Evolutionary conservation across 345 rosid species (phyloP).

Genomic region (Eucalyptus erythrocorys): DNA sequence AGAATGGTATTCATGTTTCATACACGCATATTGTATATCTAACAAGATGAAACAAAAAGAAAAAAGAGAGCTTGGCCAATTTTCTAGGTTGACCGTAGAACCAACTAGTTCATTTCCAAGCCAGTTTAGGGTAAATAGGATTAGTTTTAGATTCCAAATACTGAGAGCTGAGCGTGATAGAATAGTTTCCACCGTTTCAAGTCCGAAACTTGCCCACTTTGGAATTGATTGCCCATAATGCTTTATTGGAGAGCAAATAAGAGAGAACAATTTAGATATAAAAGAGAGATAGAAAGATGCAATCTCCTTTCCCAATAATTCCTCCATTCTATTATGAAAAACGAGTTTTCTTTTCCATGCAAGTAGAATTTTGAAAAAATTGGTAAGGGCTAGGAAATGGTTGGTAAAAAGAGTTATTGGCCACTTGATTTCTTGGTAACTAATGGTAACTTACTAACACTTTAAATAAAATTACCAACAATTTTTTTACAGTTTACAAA

Average conservation of each 20-base stretch:
- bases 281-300: background rate
- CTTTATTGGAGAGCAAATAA: background rate
- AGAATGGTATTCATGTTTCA: background rate
- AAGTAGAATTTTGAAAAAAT: background rate
- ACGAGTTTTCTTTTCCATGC: background rate
- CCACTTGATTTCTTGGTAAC: background rate
- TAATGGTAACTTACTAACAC: background rate
- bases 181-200: rapidly evolving
- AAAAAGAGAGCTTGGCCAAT: background rate
- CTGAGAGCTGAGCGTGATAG: background rate
- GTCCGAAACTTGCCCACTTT: background rate
- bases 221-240: background rate
- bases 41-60: background rate
- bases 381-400: background rate
- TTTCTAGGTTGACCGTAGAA: background rate
- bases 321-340: background rate
- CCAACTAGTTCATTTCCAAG: background rate
- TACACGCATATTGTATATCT: background rate
- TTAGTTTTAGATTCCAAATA: background rate
- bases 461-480: background rate
- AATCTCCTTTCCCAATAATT: background rate
- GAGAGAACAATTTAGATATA: background rate
- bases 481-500: background rate
- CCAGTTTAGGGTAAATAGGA: background rate
- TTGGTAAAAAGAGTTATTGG: background rate